A percentile compares a stretch with the other conserved stretches of the same genome.
These are phyloP conservation scores for Rhytidiadelphus loreus DNA, from an alignment of 225 moss, liverwort and hornwort species.

Conservation along the genomic window DNA sequence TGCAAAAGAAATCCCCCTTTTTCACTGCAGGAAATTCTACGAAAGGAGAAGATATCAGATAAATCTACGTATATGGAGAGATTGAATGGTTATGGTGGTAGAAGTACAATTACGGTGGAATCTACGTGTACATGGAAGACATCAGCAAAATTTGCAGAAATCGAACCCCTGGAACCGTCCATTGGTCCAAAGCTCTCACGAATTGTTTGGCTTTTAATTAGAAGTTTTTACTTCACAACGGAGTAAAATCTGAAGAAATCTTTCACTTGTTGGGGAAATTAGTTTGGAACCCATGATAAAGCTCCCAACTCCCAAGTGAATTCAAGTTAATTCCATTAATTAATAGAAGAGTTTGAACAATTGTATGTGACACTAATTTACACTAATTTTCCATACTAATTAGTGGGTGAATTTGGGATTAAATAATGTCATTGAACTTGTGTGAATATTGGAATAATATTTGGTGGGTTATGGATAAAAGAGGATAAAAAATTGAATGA, in stretches of 20 bases:
- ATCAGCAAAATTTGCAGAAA: neutral
- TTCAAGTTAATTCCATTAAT: neutral
- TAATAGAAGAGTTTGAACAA: neutral
- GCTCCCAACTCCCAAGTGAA: neutral
- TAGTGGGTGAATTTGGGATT: too few relatives aligned
- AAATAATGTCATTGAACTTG: neutral
- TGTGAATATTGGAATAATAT: neutral
- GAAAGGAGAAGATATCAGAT: rapidly evolving
- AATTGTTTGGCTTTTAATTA: neutral
- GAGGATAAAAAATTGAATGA: too few relatives aligned
- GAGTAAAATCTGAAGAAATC: neutral
- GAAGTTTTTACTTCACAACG: neutral
- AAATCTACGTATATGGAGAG: too few relatives aligned
- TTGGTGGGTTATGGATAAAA: rapidly evolving
- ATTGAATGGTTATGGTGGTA: too few relatives aligned
- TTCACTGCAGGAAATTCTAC: too few relatives aligned
- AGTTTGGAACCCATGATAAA: too few relatives aligned
- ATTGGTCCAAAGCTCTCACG: neutral
- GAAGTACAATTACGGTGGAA: neutral
- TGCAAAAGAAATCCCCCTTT: too few relatives aligned
- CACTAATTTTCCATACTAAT: neutral
- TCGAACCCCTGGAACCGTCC: neutral
- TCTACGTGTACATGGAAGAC: neutral
- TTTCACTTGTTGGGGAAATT: neutral
- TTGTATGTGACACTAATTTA: neutral